Evolutionary conservation across 1,284 basidiomycete genomes (phyloP).

Genomic region (Marasmius oreades): DNA sequence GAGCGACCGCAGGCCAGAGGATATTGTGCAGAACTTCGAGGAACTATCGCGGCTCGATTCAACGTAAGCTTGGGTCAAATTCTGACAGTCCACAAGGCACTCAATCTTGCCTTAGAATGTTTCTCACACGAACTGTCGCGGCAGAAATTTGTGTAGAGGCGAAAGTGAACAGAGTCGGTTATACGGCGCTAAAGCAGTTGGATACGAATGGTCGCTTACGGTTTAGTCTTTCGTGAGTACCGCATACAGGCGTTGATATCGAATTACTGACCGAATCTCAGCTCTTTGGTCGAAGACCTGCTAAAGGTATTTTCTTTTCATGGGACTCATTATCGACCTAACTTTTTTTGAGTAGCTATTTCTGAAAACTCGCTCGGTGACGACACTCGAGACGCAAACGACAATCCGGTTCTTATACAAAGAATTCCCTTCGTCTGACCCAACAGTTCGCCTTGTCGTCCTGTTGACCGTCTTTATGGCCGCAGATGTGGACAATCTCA

Average conservation of each 20-base stretch:
- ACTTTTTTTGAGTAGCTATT: conserved; percentile 47
- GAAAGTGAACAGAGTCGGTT: conserved; percentile 62
- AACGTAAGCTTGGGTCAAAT: conserved; percentile 34
- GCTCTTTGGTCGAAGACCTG: conserved; percentile 54
- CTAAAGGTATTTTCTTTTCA: conserved; percentile 44
- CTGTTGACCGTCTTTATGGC: conserved; percentile 60
- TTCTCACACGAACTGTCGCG: conserved; percentile 72
- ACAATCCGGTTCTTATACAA: conserved; percentile 56
- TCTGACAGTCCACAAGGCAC: too few species aligned
- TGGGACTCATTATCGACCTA: background rate
- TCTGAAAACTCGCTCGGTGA: conserved; percentile 62
- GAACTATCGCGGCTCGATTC: conserved; percentile 64
- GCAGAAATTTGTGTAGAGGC: conserved; percentile 78
- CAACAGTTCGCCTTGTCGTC: conserved; percentile 61
- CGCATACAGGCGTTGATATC: conserved; percentile 12
- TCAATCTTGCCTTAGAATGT: conserved; percentile 50
- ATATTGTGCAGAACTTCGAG: conserved; percentile 63
- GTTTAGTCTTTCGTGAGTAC: conserved; percentile 55
- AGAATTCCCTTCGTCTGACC: conserved; percentile 55
- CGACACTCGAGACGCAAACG: conserved; percentile 40
- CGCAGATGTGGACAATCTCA: conserved; percentile 39
- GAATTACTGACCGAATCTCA: conserved; percentile 23
- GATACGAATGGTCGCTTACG: conserved; percentile 57
- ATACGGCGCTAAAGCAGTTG: conserved; percentile 60
- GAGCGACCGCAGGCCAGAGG: conserved; percentile 50